Conservation (phyloP, 2,329 filamentous ascomycete species). For the Epichloe brachyelytri region DNA sequence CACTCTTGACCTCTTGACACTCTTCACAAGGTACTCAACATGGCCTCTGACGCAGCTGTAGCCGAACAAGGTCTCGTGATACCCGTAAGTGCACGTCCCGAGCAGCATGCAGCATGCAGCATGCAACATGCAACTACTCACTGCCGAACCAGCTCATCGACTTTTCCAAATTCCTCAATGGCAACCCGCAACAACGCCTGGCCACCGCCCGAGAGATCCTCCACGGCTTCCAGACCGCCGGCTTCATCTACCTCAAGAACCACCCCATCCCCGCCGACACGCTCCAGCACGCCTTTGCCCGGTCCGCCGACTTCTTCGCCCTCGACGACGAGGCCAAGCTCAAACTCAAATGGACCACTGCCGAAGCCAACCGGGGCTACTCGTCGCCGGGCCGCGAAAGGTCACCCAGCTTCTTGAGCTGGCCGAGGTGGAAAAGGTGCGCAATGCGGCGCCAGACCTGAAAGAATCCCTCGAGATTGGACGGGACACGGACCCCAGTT, state of each 20-base stretch:
- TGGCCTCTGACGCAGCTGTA: constrained; percentile 30
- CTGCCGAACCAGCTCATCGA: constrained; percentile 26
- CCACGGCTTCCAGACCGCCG: constrained; percentile 68
- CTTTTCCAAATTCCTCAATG: constrained; percentile 59
- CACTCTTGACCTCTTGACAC: too few species aligned
- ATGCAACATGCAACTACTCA: not conserved
- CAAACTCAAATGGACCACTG: constrained; percentile 55
- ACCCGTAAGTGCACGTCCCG: constrained; percentile 29
- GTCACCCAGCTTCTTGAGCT: constrained; percentile 43
- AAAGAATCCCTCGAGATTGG: constrained; percentile 57
- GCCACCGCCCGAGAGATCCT: constrained; percentile 60
- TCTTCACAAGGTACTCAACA: constrained; percentile 4
- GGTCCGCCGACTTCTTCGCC: constrained; percentile 59
- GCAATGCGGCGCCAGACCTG: constrained; percentile 46
- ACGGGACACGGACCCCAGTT: constrained; percentile 40
- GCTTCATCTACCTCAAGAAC: constrained; percentile 81
- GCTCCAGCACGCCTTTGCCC: constrained; percentile 49
- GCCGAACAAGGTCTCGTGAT: constrained; percentile 40
- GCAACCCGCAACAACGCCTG: constrained; percentile 44
- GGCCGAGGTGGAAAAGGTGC: constrained; percentile 43
- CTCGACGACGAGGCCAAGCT: constrained; percentile 51
- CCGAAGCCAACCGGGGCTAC: constrained; percentile 63
- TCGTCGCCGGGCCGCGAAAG: constrained; percentile 59
- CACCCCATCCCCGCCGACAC: constrained; percentile 53
- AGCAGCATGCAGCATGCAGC: too few species aligned